Conservation (phyloP, 164 flowering plant genomes). For the Aristolochia californica region DNA sequence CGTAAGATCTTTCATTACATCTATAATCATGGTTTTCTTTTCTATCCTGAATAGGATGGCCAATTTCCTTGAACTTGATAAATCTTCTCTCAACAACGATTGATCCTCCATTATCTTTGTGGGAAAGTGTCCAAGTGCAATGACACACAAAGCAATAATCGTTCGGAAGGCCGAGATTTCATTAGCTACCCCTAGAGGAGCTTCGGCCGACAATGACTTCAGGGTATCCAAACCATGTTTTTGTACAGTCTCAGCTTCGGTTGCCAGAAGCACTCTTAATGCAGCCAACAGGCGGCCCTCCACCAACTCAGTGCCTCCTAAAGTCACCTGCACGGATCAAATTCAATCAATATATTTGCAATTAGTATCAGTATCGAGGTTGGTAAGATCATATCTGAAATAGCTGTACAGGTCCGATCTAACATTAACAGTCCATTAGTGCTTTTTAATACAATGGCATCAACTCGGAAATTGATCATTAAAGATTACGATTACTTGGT, state of each 20-base stretch:
- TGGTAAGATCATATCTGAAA: too few relatives aligned
- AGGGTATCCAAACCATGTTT: constrained; percentile 45
- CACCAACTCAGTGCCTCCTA: constrained; percentile 74
- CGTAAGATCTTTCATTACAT: constrained; percentile 63
- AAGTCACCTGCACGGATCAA: constrained; percentile 35
- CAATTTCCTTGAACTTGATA: constrained; percentile 36
- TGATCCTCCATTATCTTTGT: constrained; percentile 85
- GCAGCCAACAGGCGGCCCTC: constrained; percentile 91
- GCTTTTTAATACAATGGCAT: too few relatives aligned
- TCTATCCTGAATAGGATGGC: constrained; percentile 64
- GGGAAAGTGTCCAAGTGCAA: constrained; percentile 68
- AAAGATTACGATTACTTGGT: too few relatives aligned
- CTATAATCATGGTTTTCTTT: constrained; percentile 67
- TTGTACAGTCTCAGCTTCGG: constrained; percentile 37
- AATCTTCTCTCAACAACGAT: constrained; percentile 33
- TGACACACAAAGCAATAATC: constrained; percentile 61
- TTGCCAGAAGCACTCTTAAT: constrained; percentile 53
- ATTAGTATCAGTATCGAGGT: too few relatives aligned
- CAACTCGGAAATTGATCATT: too few relatives aligned
- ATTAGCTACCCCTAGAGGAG: constrained; percentile 44
- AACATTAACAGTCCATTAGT: too few relatives aligned
- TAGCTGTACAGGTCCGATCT: too few relatives aligned
- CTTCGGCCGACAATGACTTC: constrained; percentile 50
- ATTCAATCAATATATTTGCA: not conserved
- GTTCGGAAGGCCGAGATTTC: constrained; percentile 64